Conservation (phyloP, 1,139 yeast species). For the Pichia sp. region DNA sequence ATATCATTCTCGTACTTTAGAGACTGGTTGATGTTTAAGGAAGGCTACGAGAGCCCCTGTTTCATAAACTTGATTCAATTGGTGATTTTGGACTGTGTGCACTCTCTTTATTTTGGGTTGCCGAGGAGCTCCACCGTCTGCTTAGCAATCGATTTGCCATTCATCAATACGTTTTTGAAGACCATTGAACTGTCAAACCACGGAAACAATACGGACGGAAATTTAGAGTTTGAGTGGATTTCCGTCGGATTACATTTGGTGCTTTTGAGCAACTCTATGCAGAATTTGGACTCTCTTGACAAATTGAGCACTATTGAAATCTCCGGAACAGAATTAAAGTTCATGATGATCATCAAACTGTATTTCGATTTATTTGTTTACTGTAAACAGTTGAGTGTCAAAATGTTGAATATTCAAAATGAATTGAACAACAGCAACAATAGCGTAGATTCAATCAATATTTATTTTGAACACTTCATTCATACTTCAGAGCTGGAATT, state of each 20-base stretch:
- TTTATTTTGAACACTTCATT: conserved; percentile 19
- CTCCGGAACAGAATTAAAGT: conserved; percentile 18
- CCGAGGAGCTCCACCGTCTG: conserved; percentile 30
- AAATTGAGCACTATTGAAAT: conserved; percentile 20
- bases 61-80: conserved; percentile 39
- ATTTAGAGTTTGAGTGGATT: conserved; percentile 12
- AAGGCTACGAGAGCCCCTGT: conserved; percentile 19
- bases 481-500: conserved; percentile 42
- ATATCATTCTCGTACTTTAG: conserved; percentile 48
- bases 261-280: conserved; percentile 15
- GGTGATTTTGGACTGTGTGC: conserved; percentile 45
- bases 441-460: not conserved
- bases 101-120: conserved; percentile 49
- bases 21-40: conserved; percentile 42
- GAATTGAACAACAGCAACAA: not conserved
- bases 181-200: conserved; percentile 3
- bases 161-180: conserved; percentile 37
- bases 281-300: conserved; percentile 14
- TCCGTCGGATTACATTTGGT: conserved; percentile 24
- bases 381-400: conserved; percentile 12
- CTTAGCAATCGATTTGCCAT: conserved; percentile 29
- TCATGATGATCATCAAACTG: conserved; percentile 18
- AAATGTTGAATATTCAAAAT: not conserved
- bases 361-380: conserved; percentile 18
- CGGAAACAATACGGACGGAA: not conserved